Evolutionary conservation across 2,329 filamentous ascomycete genomes (phyloP).

Genomic region (Cytospora leucostoma): DNA sequence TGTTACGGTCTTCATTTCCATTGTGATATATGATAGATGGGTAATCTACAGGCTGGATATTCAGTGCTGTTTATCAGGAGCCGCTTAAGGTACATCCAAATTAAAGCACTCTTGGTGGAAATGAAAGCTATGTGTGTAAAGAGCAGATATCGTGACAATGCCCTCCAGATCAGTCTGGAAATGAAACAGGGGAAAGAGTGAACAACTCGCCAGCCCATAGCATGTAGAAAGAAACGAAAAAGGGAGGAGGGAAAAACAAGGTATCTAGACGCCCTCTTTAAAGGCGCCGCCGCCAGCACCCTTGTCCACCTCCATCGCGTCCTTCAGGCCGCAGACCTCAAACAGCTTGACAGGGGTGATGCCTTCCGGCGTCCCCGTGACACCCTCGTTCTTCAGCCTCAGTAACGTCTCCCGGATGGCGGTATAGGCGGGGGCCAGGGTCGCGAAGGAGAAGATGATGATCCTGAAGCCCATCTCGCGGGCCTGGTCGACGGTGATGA

Average conservation of each 20-base stretch:
- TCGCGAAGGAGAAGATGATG: constrained; percentile 57
- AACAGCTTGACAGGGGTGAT: constrained; percentile 48
- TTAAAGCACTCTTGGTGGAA: too few species aligned
- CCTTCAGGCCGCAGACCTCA: constrained; percentile 53
- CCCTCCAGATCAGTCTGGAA: not conserved
- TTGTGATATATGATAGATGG: too few species aligned
- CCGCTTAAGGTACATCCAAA: too few species aligned
- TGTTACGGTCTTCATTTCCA: too few species aligned
- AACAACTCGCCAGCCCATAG: not conserved
- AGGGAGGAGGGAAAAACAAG: not conserved
- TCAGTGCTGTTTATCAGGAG: too few species aligned
- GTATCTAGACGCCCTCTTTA: constrained; percentile 17
- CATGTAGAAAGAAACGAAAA: not conserved
- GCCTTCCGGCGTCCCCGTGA: constrained; percentile 41
- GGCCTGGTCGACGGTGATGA: constrained; percentile 54
- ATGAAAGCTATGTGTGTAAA: too few species aligned
- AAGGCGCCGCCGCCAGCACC: constrained; percentile 29
- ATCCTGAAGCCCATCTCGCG: constrained; percentile 58
- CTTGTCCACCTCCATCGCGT: constrained; percentile 51
- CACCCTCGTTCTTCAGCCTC: constrained; percentile 42
- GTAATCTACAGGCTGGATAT: too few species aligned
- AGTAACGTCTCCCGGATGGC: constrained; percentile 43
- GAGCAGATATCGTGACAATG: not conserved
- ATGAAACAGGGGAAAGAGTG: not conserved
- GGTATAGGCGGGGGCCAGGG: constrained; percentile 49